A percentile compares a stretch with the other conserved stretches of the same genome.
These are phyloP conservation scores for Euclidium syriacum DNA, from an alignment of 345 rosid genomes.

Conservation along the genomic window DNA sequence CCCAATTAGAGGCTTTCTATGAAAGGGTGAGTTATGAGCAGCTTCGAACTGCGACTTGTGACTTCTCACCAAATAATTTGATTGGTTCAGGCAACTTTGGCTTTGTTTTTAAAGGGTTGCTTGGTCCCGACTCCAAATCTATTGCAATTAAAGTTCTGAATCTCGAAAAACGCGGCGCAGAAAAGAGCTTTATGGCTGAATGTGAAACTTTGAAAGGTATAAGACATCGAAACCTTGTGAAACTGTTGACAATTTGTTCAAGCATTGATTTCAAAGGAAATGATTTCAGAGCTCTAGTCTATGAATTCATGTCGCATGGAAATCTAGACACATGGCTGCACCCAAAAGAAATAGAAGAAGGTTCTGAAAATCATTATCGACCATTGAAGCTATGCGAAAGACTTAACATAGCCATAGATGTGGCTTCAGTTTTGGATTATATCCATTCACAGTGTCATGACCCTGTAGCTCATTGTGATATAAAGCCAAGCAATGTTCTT, in stretches of 20 bases:
- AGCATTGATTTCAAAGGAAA: constrained; percentile 42
- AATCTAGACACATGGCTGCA: constrained; percentile 41
- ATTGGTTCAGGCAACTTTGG: constrained; percentile 27
- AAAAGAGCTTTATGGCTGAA: constrained; percentile 42
- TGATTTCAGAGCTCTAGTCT: constrained; percentile 48
- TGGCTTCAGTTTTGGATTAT: constrained; percentile 17
- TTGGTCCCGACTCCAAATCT: neutral
- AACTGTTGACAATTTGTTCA: constrained; percentile 39
- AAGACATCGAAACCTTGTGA: constrained; percentile 47
- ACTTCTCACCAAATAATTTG: constrained; percentile 18
- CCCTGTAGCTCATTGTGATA: constrained; percentile 19
- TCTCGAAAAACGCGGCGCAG: constrained; percentile 35
- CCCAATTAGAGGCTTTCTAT: neutral
- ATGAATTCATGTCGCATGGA: constrained; percentile 44
- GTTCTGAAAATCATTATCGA: neutral
- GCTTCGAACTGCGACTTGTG: constrained; percentile 17
- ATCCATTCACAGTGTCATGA: constrained; percentile 9
- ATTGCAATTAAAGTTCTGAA: constrained; percentile 38
- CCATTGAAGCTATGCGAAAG: constrained; percentile 26
- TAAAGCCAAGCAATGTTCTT: constrained; percentile 25
- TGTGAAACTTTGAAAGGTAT: constrained; percentile 34
- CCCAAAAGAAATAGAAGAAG: neutral
- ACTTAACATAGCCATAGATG: constrained; percentile 31
- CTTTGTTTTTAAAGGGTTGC: constrained; percentile 27
- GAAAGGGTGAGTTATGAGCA: constrained; percentile 5